Evolutionary conservation across 805 yeast species (phyloP).

Genomic region (Pichia cephalocereana): DNA sequence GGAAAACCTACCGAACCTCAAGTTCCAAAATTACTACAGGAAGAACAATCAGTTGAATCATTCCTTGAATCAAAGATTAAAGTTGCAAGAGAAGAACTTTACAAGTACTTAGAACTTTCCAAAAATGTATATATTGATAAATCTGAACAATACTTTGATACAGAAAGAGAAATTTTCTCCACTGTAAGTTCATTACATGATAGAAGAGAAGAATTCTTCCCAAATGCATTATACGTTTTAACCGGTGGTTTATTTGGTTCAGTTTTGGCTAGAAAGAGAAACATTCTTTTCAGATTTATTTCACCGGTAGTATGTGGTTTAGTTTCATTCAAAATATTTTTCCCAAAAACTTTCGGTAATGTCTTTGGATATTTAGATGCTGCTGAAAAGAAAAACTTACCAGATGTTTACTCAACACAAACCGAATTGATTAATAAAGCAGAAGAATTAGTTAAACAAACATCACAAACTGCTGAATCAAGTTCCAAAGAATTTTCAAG

Average conservation of each 20-base stretch:
- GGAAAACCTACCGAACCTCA: slow-evolving; percentile 18
- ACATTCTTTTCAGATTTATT: slow-evolving; percentile 41
- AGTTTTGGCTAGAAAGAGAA: slow-evolving; percentile 61
- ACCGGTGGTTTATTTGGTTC: slow-evolving; percentile 68
- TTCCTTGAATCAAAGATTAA: slow-evolving; percentile 41
- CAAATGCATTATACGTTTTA: slow-evolving; percentile 58
- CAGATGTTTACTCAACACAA: slow-evolving; percentile 58
- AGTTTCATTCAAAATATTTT: slow-evolving; percentile 55
- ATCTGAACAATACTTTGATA: slow-evolving; percentile 41
- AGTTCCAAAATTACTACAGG: slow-evolving; percentile 13
- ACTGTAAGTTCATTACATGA: slow-evolving; percentile 59
- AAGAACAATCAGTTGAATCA: slow-evolving; percentile 9
- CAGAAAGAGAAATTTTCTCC: slow-evolving; percentile 54
- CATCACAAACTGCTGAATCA: slow-evolving; percentile 34
- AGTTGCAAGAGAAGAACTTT: slow-evolving; percentile 36
- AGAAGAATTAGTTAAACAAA: slow-evolving; percentile 32
- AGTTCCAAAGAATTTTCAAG: slow-evolving; percentile 30
- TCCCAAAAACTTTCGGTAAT: slow-evolving; percentile 65
- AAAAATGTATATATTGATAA: slow-evolving; percentile 35
- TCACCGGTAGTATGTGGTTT: slow-evolving; percentile 55
- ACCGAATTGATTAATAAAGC: slow-evolving; percentile 38
- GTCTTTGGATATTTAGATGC: slow-evolving; percentile 49
- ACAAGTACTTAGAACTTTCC: slow-evolving; percentile 25
- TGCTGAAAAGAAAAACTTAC: slow-evolving; percentile 51
- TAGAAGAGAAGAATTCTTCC: slow-evolving; percentile 58